phyloP scores from a whole-genome alignment of 176 grass and related monocot species.

The Tillandsia leiboldiana region DNA sequence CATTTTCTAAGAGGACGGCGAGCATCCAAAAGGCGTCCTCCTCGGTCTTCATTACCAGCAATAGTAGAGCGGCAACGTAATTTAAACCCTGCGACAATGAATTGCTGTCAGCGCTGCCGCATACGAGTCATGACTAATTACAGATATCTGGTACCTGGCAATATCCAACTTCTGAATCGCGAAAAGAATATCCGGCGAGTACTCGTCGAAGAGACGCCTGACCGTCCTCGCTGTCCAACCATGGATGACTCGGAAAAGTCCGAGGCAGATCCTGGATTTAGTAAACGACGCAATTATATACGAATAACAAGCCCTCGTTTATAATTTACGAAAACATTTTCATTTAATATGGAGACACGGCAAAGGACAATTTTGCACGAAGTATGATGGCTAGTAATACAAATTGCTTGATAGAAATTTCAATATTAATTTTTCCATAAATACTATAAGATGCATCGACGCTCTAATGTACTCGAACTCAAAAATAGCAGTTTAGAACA shows the following conservation, averaged over 20 bases:
- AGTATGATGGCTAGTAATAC: no score
- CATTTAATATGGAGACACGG: no score
- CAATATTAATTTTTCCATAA: no score
- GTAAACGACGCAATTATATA: background rate
- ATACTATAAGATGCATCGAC: no score
- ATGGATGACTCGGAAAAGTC: constrained; percentile 88
- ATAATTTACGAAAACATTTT: no score
- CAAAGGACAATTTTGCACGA: no score
- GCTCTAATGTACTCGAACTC: no score
- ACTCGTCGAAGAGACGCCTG: constrained; percentile 86
- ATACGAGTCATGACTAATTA: background rate
- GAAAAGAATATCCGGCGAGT: constrained; percentile 89
- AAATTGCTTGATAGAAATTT: no score
- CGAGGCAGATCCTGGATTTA: constrained; percentile 74
- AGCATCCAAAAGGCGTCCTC: constrained; percentile 99
- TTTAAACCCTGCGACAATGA: constrained; percentile 71
- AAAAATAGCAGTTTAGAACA: no score
- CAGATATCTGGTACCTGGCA: constrained; percentile 48
- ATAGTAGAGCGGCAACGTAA: constrained; percentile 83
- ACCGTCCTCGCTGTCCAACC: constrained; percentile 73
- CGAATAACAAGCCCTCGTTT: no score
- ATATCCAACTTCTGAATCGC: constrained; percentile 99
- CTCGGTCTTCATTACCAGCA: constrained; percentile 86
- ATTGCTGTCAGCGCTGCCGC: background rate
- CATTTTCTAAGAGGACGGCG: constrained; percentile 86